Evolutionary conservation across 129 eudicot species (phyloP).

Genomic region (Escallonia rubra): DNA sequence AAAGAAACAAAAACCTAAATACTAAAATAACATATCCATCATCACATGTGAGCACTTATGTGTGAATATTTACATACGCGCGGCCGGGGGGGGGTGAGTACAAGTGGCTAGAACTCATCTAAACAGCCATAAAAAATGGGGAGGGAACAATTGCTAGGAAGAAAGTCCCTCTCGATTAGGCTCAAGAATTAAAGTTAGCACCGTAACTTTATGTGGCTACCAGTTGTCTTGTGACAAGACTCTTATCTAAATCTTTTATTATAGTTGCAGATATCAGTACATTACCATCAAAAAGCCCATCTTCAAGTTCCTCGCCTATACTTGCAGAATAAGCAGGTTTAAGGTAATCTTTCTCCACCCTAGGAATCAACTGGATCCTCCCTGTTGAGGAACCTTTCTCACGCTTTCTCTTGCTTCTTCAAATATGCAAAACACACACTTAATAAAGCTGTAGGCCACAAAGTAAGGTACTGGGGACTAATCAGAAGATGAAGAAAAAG

Average conservation of each 20-base stretch:
- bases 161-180: too few species aligned
- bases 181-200: too few species aligned
- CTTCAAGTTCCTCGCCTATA: constrained; percentile 89
- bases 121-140: too few species aligned
- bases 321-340: constrained; percentile 86
- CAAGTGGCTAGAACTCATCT: too few species aligned
- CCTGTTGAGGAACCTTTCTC: constrained; percentile 45
- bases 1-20: too few species aligned
- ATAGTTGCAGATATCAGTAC: neutral
- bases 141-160: too few species aligned
- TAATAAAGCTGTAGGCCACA: constrained; percentile 1
- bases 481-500: constrained; percentile 2
- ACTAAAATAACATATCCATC: too few species aligned
- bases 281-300: constrained; percentile 97
- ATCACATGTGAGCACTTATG: too few species aligned
- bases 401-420: constrained; percentile 62
- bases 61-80: too few species aligned
- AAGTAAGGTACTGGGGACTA: neutral
- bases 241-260: neutral
- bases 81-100: too few species aligned
- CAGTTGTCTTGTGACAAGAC: neutral
- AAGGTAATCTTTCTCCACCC: constrained; percentile 91
- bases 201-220: too few species aligned
- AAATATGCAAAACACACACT: constrained; percentile 3
- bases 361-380: constrained; percentile 42